Evolutionary conservation across 345 rosid genomes (phyloP), one percentile per base, ranked within the genome.

Genomic region (Turritis glabra): DNA sequence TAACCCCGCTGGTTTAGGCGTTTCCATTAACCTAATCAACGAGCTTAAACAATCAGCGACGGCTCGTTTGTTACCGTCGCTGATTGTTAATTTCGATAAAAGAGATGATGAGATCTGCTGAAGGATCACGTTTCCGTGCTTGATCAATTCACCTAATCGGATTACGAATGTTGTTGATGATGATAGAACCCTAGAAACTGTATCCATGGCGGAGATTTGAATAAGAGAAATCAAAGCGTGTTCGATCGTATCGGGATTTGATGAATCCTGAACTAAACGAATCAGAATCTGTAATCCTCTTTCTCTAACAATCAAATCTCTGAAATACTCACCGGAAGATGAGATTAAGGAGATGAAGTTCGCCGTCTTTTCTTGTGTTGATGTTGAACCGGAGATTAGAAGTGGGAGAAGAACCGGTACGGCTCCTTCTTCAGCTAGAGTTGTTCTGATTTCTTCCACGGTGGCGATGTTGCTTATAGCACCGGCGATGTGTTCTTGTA

Each of bases 41-140:
- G 89, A 81, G 13, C 75, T 65, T 85, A 85, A 77, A 41, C 89
- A 89, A 60, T 85, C 82, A 1, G 83, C 57, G 12, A 91, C 72
- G 1, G 95, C 97, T 62, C 97, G 77, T 73, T 91, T 91, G 76
- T 91, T 89, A 0, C 89, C 92, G 27, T 89, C 93, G 38, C 93
- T 87, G 30, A 84, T 55, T 22, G 83, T 66, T 44, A 91, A 23
- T 9, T 79, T 84, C 11, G 86, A 73, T 7, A 91, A 12, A 14
- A 91, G 40, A 2, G 87, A 84, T 4, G 87, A 79, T 5, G 95
- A 86, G 15, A 84, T 80, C 64, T 89, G 90, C 59, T 86, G 97
- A 26, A 81, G 53, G 7, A 70, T 58, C 13, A 80, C 17, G 75
- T 76, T 85, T 3, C 93, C 91, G 46, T 80, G 88, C 69, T 83